Percentiles rank a stretch among this genome's conserved stretches.
These are phyloP conservation scores for Apiospora koreana DNA, from an alignment of 2,329 filamentous ascomycete species.

Conservation along the genomic window DNA sequence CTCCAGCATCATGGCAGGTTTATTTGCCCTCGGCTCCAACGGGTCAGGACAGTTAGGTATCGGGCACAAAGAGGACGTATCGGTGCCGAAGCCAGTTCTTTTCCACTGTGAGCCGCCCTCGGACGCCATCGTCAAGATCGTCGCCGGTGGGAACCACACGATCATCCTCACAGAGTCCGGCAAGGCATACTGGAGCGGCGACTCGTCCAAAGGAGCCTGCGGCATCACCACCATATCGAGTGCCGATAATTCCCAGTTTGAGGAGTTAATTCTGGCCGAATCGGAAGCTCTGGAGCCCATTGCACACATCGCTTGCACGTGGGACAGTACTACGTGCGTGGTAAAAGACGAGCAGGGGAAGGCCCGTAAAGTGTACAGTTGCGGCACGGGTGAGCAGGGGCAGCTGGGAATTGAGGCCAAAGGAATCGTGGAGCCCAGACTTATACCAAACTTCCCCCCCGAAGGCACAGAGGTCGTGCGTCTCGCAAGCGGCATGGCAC, in stretches of 20 bases:
- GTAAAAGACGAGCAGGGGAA: constrained; percentile 43
- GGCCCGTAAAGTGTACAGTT: constrained; percentile 57
- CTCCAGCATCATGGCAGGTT: constrained; percentile 42
- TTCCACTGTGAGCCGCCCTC: constrained; percentile 47
- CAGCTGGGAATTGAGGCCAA: constrained; percentile 58
- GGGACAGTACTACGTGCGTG: constrained; percentile 72
- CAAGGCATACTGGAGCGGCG: constrained; percentile 66
- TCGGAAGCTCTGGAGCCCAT: constrained; percentile 28
- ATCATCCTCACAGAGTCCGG: constrained; percentile 66
- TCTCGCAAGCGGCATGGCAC: constrained; percentile 74
- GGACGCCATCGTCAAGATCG: constrained; percentile 40
- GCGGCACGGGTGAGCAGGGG: constrained; percentile 69
- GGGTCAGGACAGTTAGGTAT: constrained; percentile 73
- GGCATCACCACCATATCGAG: constrained; percentile 38
- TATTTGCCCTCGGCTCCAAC: constrained; percentile 76
- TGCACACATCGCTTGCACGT: constrained; percentile 68
- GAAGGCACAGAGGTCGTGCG: constrained; percentile 57
- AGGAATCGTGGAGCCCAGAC: constrained; percentile 27
- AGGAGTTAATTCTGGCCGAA: constrained; percentile 36
- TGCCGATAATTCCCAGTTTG: constrained; percentile 40
- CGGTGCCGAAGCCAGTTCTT: constrained; percentile 62
- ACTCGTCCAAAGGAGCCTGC: constrained; percentile 56
- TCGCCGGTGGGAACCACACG: constrained; percentile 85
- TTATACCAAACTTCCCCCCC: constrained; percentile 66
- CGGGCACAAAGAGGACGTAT: constrained; percentile 70